phyloP scores from a whole-genome alignment of 208 protist species.

The Acanthamoeba polyphaga region DNA sequence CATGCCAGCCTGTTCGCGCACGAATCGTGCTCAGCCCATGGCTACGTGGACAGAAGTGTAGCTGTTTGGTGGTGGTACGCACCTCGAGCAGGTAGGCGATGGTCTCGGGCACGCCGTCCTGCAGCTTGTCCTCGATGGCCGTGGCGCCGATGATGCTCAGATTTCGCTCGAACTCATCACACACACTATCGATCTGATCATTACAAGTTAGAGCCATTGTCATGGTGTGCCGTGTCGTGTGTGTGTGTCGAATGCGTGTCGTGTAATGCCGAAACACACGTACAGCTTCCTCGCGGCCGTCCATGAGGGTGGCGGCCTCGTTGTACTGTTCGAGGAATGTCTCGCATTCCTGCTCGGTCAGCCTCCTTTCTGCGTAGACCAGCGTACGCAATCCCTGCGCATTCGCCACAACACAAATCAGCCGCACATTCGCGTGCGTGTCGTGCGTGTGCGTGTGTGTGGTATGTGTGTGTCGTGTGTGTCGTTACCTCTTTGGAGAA shows the following conservation, averaged over 20 bases:
- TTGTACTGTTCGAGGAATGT: conserved; percentile 39
- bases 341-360: conserved; percentile 80
- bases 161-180: conserved; percentile 91
- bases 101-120: conserved; percentile 95
- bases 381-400: conserved; percentile 83
- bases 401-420: background rate
- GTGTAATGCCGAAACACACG: background rate
- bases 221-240: background rate
- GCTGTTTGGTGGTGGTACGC: background rate
- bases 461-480: too few species aligned
- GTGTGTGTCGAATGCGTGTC: background rate
- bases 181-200: conserved; percentile 5
- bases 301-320: conserved; percentile 28
- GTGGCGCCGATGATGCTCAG: conserved; percentile 94
- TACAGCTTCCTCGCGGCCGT: conserved; percentile 60
- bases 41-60: conserved; percentile 43
- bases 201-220: too few species aligned
- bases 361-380: conserved; percentile 55
- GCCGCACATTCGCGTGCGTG: too few species aligned
- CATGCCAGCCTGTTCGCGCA: conserved; percentile 8
- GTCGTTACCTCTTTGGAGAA: conserved; percentile 76
- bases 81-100: conserved; percentile 86
- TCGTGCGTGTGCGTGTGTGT: too few species aligned
- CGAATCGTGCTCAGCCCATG: background rate
- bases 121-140: conserved; percentile 97